Evolutionary conservation across 169 alveolate species (phyloP).

Genomic region (Besnoitia besnoiti): DNA sequence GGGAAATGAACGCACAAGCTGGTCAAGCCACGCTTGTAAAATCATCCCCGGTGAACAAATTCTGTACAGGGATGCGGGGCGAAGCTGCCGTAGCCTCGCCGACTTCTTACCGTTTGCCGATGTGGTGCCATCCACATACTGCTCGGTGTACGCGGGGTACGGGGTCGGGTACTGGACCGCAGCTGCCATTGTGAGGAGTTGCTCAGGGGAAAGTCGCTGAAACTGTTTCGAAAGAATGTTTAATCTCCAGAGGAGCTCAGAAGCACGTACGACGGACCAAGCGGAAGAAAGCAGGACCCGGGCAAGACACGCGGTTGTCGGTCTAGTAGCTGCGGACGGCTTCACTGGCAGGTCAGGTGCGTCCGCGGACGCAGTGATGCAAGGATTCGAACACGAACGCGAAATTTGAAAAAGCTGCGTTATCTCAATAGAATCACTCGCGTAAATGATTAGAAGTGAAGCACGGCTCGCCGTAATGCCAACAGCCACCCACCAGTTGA

Average conservation of each 20-base stretch:
- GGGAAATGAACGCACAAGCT: too few species aligned
- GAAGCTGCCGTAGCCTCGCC: too few species aligned
- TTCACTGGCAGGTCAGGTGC: background rate
- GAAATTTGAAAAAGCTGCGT: background rate
- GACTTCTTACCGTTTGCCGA: constrained; percentile 1
- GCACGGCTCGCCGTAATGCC: background rate
- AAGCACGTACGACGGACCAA: background rate
- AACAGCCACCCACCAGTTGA: background rate
- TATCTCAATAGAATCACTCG: background rate
- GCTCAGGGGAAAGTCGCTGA: background rate
- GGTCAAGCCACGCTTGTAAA: too few species aligned
- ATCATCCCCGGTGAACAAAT: too few species aligned
- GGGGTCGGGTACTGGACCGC: constrained; percentile 22
- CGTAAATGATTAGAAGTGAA: background rate
- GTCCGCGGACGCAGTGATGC: background rate
- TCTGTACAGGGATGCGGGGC: too few species aligned
- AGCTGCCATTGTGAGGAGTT: background rate
- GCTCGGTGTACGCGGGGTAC: constrained; percentile 14
- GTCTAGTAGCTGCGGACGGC: background rate
- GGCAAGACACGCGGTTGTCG: background rate
- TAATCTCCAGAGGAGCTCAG: background rate
- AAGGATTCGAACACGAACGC: background rate
- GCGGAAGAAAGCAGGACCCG: background rate
- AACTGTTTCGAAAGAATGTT: background rate
- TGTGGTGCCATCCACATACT: constrained; percentile 11